Conservation (phyloP, 2,329 filamentous ascomycete genomes). For the Daldinia sp. region DNA sequence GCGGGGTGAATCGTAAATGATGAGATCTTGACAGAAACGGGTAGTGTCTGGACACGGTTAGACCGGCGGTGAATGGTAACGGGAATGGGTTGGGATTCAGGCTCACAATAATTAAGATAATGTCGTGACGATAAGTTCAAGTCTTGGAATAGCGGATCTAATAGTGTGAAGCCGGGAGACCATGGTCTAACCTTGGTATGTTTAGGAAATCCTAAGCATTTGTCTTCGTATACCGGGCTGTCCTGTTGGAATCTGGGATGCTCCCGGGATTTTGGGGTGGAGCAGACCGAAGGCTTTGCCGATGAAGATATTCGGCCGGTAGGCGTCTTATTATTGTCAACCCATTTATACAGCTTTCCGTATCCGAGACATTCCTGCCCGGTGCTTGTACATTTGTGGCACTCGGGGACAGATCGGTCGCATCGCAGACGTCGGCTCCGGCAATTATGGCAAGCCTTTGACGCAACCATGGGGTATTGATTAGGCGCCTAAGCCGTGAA, state of each 20-base stretch:
- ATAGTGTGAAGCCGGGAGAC: slow-evolving; percentile 47
- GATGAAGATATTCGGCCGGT: slow-evolving; percentile 58
- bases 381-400: slow-evolving; percentile 65
- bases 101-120: slow-evolving; percentile 62
- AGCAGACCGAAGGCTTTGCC: slow-evolving; percentile 17
- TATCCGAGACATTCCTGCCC: slow-evolving; percentile 69
- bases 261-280: slow-evolving; percentile 7
- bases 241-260: slow-evolving; percentile 27
- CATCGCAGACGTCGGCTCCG: slow-evolving; percentile 67
- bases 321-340: slow-evolving; percentile 59
- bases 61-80: not conserved
- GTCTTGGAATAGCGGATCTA: slow-evolving; percentile 65
- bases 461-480: slow-evolving; percentile 19
- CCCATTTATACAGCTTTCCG: slow-evolving; percentile 68
- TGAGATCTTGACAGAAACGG: slow-evolving; percentile 62
- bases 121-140: slow-evolving; percentile 55
- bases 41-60: slow-evolving; percentile 38
- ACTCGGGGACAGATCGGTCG: slow-evolving; percentile 66
- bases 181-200: not conserved
- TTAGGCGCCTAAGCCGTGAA: not conserved
- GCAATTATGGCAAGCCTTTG: slow-evolving; percentile 67
- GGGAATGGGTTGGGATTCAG: not conserved
- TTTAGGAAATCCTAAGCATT: not conserved
- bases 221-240: not conserved
- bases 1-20: slow-evolving; percentile 55